Conservation (phyloP, 495 filamentous ascomycete genomes). For the Aspergillus sclerotioniger region DNA sequence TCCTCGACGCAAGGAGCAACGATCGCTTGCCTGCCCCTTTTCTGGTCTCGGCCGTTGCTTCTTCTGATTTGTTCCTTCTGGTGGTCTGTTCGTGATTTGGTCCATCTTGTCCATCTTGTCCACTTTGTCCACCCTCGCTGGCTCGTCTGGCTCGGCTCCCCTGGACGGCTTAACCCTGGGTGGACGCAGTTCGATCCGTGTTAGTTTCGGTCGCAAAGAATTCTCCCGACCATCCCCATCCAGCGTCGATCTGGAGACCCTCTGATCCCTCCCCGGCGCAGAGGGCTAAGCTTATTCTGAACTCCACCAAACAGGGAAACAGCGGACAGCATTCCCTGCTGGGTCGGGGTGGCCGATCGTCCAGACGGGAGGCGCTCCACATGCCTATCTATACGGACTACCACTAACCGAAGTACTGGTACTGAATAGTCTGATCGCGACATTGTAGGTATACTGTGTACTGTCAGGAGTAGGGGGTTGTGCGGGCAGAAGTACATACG, state of each 20-base stretch:
- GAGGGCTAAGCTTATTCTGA: conserved; percentile 22
- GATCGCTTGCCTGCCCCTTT: conserved; percentile 17
- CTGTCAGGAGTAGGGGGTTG: too few relatives aligned
- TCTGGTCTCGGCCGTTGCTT: neutral
- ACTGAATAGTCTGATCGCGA: too few relatives aligned
- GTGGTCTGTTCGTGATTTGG: neutral
- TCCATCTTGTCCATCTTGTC: neutral
- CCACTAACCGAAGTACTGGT: too few relatives aligned
- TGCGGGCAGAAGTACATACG: too few relatives aligned
- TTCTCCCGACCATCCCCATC: neutral
- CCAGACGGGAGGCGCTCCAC: conserved; percentile 12
- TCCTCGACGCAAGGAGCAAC: conserved; percentile 19
- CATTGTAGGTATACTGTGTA: too few relatives aligned
- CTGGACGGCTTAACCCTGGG: neutral
- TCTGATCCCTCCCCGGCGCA: conserved; percentile 9
- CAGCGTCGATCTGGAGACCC: neutral
- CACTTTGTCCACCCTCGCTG: neutral
- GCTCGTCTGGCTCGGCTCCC: neutral
- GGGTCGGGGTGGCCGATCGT: conserved; percentile 12
- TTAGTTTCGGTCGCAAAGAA: neutral
- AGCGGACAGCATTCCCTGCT: conserved; percentile 4
- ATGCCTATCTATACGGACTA: conserved; percentile 13
- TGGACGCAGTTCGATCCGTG: neutral
- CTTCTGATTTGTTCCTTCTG: neutral
- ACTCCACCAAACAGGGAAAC: conserved; percentile 22